Evolutionary conservation across 2,329 filamentous ascomycete genomes (phyloP), one percentile per base, ranked within the genome.

Genomic region (Dactylellina cionopaga): DNA sequence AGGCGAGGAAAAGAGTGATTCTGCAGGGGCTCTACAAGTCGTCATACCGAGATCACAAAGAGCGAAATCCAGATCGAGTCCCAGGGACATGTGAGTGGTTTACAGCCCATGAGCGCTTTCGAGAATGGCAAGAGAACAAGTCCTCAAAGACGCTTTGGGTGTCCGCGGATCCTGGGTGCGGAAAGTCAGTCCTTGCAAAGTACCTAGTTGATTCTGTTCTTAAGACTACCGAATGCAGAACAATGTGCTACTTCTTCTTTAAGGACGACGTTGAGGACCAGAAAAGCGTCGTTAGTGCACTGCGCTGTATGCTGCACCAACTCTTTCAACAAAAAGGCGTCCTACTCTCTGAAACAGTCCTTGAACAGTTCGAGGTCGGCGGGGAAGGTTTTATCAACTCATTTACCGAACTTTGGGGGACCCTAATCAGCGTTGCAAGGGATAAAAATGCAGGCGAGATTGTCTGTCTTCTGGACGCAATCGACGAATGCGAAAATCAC

Each of bases 151-250:
- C 79, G 9, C 77, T 81, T 11, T 80, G 78, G 77, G 78, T 82
- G 0, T 82, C 82, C 22, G 82, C 81, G 10, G 79, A 83, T 60
- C 82, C 82, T 1, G 82, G 82, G 0, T 83, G n/a, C n/a, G n/a
- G n/a, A n/a, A n/a, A n/a, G n/a, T n/a, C n/a, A n/a, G n/a, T n/a
- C n/a, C n/a, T n/a, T 0, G 77, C 80, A 6, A 81, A 75, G 64
- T 77, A 78, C 37, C 70, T 83, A 0, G 75, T 80, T 0, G 81
- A 83, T 22, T 17, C 75, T 0, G 52, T 78, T 0, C 68, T 82
- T 1, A 60, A 59, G 0, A 74, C 24, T 0, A 75, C 29, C 17
- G 6, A 54, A 54, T 54, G 2, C 17, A 10, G 49, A 37, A 54
- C 49, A 24, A 54, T 22, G 5, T 54, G 49, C 15, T 54, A 54